Conservation (phyloP, 208 protist genomes). For the Kentomonas sorsogonicus region DNA sequence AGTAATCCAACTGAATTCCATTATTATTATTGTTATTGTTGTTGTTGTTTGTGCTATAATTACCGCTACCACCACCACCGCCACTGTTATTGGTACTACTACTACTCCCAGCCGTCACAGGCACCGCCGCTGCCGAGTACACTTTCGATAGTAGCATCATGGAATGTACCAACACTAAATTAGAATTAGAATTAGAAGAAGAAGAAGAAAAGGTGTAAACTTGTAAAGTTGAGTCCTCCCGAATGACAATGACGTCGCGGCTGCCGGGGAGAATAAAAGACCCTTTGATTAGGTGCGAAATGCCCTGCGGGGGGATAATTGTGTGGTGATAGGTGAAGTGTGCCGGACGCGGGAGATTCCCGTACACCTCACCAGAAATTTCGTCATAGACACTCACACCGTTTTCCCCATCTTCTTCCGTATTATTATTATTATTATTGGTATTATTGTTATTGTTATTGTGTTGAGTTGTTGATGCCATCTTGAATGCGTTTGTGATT, state of each 20-base stretch:
- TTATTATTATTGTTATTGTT: neutral
- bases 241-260: conserved; percentile 59
- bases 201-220: no score
- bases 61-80: conserved; percentile 12
- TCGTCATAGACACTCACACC: conserved; percentile 29
- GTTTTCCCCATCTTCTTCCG: conserved; percentile 22
- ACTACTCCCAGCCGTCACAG: no score
- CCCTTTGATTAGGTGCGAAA: conserved; percentile 67
- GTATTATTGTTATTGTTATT: conserved; percentile 15
- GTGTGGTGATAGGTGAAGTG: conserved; percentile 77
- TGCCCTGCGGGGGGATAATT: conserved; percentile 66
- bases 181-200: no score
- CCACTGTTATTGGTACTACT: neutral
- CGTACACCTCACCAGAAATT: neutral
- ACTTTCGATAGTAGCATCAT: conserved; percentile 81
- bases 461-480: neutral
- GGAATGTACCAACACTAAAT: no score
- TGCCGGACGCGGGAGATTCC: conserved; percentile 2
- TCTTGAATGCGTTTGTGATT: neutral
- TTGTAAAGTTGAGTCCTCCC: conserved; percentile 44
- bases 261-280: conserved; percentile 69
- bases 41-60: conserved; percentile 48
- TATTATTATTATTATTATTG: conserved; percentile 14
- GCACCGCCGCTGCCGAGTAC: conserved; percentile 29
- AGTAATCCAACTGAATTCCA: conserved; percentile 66